Evolutionary conservation across 1,139 yeast genomes (phyloP).

Genomic region (Candida frijolesensis): DNA sequence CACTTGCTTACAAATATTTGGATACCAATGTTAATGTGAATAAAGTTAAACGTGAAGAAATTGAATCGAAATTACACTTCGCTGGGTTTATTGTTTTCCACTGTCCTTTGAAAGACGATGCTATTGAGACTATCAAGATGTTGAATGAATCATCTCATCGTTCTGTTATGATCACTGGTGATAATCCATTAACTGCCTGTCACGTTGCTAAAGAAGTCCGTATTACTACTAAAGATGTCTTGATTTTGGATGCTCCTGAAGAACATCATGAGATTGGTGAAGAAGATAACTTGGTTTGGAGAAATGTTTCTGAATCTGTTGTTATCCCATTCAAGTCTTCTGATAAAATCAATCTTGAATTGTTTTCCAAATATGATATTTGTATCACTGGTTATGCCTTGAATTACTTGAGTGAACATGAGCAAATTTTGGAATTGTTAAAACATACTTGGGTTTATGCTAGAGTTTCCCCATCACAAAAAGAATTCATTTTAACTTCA

Average conservation of each 20-base stretch:
- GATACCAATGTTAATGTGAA: slow-evolving; percentile 52
- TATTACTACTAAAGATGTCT: slow-evolving; percentile 76
- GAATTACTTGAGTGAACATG: slow-evolving; percentile 60
- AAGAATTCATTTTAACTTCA: slow-evolving; percentile 83
- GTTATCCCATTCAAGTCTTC: slow-evolving; percentile 68
- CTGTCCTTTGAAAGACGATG: slow-evolving; percentile 94
- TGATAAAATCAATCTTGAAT: slow-evolving; percentile 56
- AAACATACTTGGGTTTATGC: slow-evolving; percentile 97
- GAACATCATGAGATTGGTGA: slow-evolving; percentile 55
- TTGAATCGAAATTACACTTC: slow-evolving; percentile 74
- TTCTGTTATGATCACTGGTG: slow-evolving; percentile 97
- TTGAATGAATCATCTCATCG: slow-evolving; percentile 95
- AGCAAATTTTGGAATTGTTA: slow-evolving; percentile 69
- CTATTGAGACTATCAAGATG: slow-evolving; percentile 87
- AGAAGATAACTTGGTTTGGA: slow-evolving; percentile 73
- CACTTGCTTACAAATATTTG: slow-evolving; percentile 81
- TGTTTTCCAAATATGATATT: slow-evolving; percentile 74
- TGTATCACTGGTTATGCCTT: slow-evolving; percentile 96
- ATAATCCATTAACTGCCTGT: slow-evolving; percentile 96
- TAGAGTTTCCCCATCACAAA: slow-evolving; percentile 95
- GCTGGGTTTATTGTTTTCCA: slow-evolving; percentile 97
- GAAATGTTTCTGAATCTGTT: slow-evolving; percentile 77
- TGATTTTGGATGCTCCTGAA: slow-evolving; percentile 87
- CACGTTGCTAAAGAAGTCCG: slow-evolving; percentile 95
- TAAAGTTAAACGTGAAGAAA: slow-evolving; percentile 67